Percentiles rank a stretch among this genome's conserved stretches.
Conservation (phyloP, 768 basidiomycete genomes). For the Lactarius vividus region DNA sequence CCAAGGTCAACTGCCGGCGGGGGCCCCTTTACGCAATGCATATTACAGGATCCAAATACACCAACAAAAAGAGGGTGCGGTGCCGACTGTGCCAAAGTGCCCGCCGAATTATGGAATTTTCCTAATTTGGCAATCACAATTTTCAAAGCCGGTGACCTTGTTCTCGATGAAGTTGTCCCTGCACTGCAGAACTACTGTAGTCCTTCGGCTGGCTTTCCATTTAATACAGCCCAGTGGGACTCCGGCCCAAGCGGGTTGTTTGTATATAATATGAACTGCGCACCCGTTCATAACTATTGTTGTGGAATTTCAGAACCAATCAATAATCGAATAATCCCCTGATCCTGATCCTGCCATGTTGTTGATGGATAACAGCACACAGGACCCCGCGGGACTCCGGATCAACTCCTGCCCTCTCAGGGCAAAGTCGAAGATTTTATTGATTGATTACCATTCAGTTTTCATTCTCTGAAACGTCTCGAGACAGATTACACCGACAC, state of each 20-base stretch:
- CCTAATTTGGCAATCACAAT: neutral
- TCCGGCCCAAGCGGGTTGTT: neutral
- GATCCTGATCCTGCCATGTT: neutral
- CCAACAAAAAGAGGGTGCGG: neutral
- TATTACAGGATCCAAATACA: neutral
- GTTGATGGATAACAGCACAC: constrained; percentile 2
- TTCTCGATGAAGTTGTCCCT: neutral
- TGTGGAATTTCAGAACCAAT: neutral
- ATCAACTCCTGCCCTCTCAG: constrained; percentile 7
- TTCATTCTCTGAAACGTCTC: constrained; percentile 4
- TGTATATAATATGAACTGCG: neutral
- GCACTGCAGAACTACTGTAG: neutral
- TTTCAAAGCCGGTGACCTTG: neutral
- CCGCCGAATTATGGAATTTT: neutral
- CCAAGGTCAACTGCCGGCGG: neutral
- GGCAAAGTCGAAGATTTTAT: constrained; percentile 3
- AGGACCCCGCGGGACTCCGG: constrained; percentile 20
- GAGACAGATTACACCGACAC: neutral
- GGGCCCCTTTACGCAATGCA: neutral
- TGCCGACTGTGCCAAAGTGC: neutral
- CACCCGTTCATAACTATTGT: neutral
- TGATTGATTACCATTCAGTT: neutral
- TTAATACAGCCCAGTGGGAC: neutral
- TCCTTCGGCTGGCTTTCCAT: neutral
- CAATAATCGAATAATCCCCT: neutral